Evolutionary conservation across 176 grass and related monocot species (phyloP), one percentile per base, ranked within the genome.

Genomic region (Triticum monococcum): DNA sequence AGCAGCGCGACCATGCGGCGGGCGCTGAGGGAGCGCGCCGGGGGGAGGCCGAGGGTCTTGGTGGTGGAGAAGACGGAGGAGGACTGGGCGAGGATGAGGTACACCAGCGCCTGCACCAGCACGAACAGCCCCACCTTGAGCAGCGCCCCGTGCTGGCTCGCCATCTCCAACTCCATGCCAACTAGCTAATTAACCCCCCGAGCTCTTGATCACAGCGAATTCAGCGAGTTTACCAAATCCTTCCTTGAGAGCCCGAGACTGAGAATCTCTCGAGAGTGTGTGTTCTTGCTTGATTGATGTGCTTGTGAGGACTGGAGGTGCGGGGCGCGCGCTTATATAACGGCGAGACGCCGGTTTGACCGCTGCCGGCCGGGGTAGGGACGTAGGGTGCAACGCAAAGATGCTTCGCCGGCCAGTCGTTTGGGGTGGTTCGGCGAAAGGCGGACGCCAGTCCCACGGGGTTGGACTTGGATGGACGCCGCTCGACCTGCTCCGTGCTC

Each of bases 91-190:
- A 97, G 89, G 86, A 97, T 90, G 75, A 97, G 83, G 85, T 94
- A 97, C 60, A 97, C 89, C 43, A 94, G 86, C 37, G 82, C 92
- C 79, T 97, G 94, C 32, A 97, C 89, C 65, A 97, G 75, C 62
- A 92, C 64, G 84, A 97, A 97, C 83, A 90, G 3, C 4, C 89
- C 83, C 9, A 81, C 85, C 89, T 92, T 97, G 9, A 89, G 12
- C 86, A 95, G 63, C 68, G 73, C 82, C 25, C 26, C 75, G 32
- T 75, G 72, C 24, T 89, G 88, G 65, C 59, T 86, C 77, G 0
- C 14, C 63, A 28, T 56, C 5, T 81, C 83, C 2, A 57, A 38
- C 80, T 37, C 80, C 80, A 75, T 64, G 4, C 17, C 8, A 7
- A 11, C n/a, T 18, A 9, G 7, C 31, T 56, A 16, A 50, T 46